These are phyloP conservation scores for Ichthyophthirius multifiliis DNA, from an alignment of 169 alveolate genomes.

Conservation along the genomic window DNA sequence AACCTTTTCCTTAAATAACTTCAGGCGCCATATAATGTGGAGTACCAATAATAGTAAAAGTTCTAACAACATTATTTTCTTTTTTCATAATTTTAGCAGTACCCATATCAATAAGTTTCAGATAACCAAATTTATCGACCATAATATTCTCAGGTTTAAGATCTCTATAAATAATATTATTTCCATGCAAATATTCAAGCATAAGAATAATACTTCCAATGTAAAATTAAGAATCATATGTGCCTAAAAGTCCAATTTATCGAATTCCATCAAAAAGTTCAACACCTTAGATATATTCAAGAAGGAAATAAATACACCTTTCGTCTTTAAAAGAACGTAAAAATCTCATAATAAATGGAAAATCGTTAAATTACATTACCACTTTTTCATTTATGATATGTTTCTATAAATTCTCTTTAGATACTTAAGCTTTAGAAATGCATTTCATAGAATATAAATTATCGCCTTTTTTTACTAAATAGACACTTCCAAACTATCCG, in stretches of 20 bases:
- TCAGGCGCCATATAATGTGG: constrained; percentile 97
- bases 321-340: constrained; percentile 67
- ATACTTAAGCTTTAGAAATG: constrained; percentile 29
- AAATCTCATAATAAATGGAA: constrained; percentile 70
- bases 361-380: constrained; percentile 14
- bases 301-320: constrained; percentile 54
- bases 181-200: constrained; percentile 57
- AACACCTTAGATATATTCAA: constrained; percentile 68
- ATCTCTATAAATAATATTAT: constrained; percentile 66
- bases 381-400: constrained; percentile 34
- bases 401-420: constrained; percentile 37
- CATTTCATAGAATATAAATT: constrained; percentile 29
- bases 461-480: constrained; percentile 25
- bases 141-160: constrained; percentile 76
- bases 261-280: constrained; percentile 63
- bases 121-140: constrained; percentile 84
- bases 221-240: constrained; percentile 51
- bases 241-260: constrained; percentile 46
- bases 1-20: constrained; percentile 91
- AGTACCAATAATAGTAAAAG: constrained; percentile 93
- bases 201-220: constrained; percentile 46
- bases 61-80: constrained; percentile 49
- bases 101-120: constrained; percentile 95
- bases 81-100: constrained; percentile 86
- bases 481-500: constrained; percentile 41